Base-by-base conservation (phyloP, 495 filamentous ascomycete species). In the Trypethelium eluteriae region DNA sequence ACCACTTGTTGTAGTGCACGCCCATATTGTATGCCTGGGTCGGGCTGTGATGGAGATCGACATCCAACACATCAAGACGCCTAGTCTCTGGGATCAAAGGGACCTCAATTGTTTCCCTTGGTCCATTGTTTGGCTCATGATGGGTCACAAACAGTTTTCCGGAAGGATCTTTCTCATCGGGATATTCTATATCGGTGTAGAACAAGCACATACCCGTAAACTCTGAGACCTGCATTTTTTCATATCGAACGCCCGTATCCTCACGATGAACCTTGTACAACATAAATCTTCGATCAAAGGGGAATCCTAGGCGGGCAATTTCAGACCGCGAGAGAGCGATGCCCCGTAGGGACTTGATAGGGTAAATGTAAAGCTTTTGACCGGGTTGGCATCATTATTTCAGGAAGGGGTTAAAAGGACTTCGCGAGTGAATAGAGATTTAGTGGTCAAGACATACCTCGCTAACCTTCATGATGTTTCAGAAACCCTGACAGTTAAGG, bases 291-390 rank as follows among this genome's bases (percentile, higher is more conserved):
- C 93, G 85, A 78, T 97, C 93, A 75, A 90, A 82, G 39, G 78
- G 76, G 66, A 95, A 83, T 12, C 92, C 92, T 68, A 85, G 81
- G n/a, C 80, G 75, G 1, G 85, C 86, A 41, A 93, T 72, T 6
- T 76, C 67, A 11, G 88, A 82, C 32, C 79, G 71, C 2, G 77
- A 56, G 44, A 96, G 74, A 36, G 81, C 66, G 38, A 89, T 83
- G 4, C 83, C 85, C 4, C 88, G 85, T 0, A 96, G 82, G 2
- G 87, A 91, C 72, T 96, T 97, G 79, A 97, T 89, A 65, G 93
- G 92, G 74, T 96, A 95, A 50, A 89, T 81, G 77, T 90, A 94
- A 39, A 97, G 81, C 88, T 94, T 61, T 49, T 9, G 14, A 59
- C 6, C 6, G 14, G 41, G 41, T 44, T 44, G 41, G 41, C 14